These are phyloP conservation scores for Hyphopichia fennica DNA, from an alignment of 1,139 yeast genomes.

Conservation along the genomic window DNA sequence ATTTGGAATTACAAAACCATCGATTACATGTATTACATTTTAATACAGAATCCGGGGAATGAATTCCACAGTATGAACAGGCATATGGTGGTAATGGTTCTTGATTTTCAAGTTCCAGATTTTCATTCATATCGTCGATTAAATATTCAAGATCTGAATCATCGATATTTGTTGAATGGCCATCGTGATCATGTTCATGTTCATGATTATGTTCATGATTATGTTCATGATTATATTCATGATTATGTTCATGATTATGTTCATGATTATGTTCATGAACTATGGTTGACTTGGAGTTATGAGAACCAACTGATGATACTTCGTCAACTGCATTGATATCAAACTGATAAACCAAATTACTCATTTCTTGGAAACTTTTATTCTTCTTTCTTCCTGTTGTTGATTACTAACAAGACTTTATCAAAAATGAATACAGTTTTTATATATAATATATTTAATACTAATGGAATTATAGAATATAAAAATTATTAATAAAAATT, in stretches of 20 bases:
- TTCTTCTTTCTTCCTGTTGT: too few species aligned
- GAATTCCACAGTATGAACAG: constrained; percentile 79
- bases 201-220: constrained; percentile 2
- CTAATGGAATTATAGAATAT: too few species aligned
- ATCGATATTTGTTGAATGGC: constrained; percentile 5
- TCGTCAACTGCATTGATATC: constrained; percentile 11
- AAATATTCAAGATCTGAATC: constrained; percentile 3
- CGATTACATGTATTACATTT: constrained; percentile 76
- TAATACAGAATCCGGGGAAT: constrained; percentile 63
- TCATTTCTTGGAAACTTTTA: too few species aligned
- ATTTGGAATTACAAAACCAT: constrained; percentile 91
- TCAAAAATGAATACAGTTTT: too few species aligned
- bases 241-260: constrained; percentile 1
- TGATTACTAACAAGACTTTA: too few species aligned
- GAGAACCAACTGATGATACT: neutral
- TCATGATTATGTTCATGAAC: neutral
- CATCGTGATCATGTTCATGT: constrained; percentile 1
- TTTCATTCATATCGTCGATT: constrained; percentile 6
- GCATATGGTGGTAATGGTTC: constrained; percentile 34
- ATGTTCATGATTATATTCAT: constrained; percentile 2
- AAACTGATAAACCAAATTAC: constrained; percentile 23
- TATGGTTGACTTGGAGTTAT: too few species aligned
- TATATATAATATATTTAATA: too few species aligned
- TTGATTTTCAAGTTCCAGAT: constrained; percentile 6
- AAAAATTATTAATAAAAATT: too few species aligned